phyloP scores from a whole-genome alignment of 2,329 filamentous ascomycete genomes.

The Aspergillus glaucus region DNA sequence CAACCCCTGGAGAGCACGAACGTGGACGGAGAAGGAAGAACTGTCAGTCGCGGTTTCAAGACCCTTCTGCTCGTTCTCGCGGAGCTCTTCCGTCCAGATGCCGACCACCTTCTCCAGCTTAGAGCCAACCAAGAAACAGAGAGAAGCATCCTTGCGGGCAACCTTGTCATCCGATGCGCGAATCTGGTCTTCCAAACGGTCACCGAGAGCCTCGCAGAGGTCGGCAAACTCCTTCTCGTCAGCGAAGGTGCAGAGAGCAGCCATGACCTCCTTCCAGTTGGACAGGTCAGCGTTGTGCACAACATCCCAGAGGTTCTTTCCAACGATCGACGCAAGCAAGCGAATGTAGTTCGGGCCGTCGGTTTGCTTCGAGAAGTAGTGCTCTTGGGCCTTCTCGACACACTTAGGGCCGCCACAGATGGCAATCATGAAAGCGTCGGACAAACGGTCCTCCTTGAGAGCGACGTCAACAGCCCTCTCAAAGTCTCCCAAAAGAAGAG shows the following conservation, averaged over 20 bases:
- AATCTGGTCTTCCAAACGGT: slow-evolving; percentile 70
- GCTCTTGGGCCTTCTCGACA: slow-evolving; percentile 85
- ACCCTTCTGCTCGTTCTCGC: slow-evolving; percentile 72
- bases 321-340: slow-evolving; percentile 81
- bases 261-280: slow-evolving; percentile 97
- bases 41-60: slow-evolving; percentile 64
- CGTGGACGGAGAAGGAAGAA: slow-evolving; percentile 86
- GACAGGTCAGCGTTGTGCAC: slow-evolving; percentile 90
- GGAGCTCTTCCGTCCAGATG: slow-evolving; percentile 87
- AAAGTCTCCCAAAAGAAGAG: slow-evolving; percentile 85
- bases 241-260: slow-evolving; percentile 89
- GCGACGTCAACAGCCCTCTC: slow-evolving; percentile 84
- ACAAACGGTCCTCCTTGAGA: slow-evolving; percentile 79
- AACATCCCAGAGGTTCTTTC: slow-evolving; percentile 96
- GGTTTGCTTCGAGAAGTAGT: slow-evolving; percentile 78
- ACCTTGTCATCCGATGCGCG: slow-evolving; percentile 49
- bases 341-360: slow-evolving; percentile 87
- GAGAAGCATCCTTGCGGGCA: slow-evolving; percentile 78
- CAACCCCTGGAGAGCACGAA: slow-evolving; percentile 79
- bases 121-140: slow-evolving; percentile 92
- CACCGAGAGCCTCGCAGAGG: slow-evolving; percentile 89
- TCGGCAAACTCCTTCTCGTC: slow-evolving; percentile 87
- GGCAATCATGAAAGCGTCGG: slow-evolving; percentile 95
- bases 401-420: slow-evolving; percentile 92
- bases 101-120: slow-evolving; percentile 95